Percentiles rank a stretch among this genome's conserved stretches.
Evolutionary conservation across 2,329 filamentous ascomycete genomes (phyloP).

Genomic region (Nothophaeocryptopus gaeumannii): DNA sequence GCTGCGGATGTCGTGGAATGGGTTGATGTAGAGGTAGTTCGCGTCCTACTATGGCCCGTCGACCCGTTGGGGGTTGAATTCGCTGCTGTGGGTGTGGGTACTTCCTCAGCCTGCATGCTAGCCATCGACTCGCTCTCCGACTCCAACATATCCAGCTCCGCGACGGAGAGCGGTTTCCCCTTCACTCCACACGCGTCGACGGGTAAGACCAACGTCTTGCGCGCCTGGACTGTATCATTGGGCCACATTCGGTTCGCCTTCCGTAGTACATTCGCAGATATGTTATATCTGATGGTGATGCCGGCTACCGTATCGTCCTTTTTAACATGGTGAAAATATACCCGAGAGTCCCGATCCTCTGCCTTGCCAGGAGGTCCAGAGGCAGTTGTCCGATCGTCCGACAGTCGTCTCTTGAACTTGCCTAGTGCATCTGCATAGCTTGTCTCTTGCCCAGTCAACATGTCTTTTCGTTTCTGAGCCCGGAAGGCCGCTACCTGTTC

Average conservation of each 20-base stretch:
- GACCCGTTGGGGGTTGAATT: slow-evolving; percentile 22
- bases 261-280: slow-evolving; percentile 75
- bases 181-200: slow-evolving; percentile 86
- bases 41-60: slow-evolving; percentile 30
- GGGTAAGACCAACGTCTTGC: slow-evolving; percentile 77
- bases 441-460: slow-evolving; percentile 38
- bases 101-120: slow-evolving; percentile 36
- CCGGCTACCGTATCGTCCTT: slow-evolving; percentile 85
- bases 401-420: slow-evolving; percentile 63
- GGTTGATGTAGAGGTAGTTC: slow-evolving; percentile 37
- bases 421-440: slow-evolving; percentile 47
- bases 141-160: slow-evolving; percentile 33
- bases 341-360: slow-evolving; percentile 71
- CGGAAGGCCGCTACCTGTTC: slow-evolving; percentile 47
- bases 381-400: slow-evolving; percentile 57
- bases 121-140: slow-evolving; percentile 32
- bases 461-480: slow-evolving; percentile 50
- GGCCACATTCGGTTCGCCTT: slow-evolving; percentile 94
- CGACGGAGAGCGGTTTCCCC: slow-evolving; percentile 55
- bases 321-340: slow-evolving; percentile 85
- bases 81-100: slow-evolving; percentile 34
- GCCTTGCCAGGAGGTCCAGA: slow-evolving; percentile 54
- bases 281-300: slow-evolving; percentile 85
- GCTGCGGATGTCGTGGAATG: slow-evolving; percentile 37
- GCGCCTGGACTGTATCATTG: slow-evolving; percentile 81